Evolutionary conservation across 2,329 filamentous ascomycete species (phyloP), one percentile per base, ranked within the genome.

Genomic region (Cladobotryum protrusum): DNA sequence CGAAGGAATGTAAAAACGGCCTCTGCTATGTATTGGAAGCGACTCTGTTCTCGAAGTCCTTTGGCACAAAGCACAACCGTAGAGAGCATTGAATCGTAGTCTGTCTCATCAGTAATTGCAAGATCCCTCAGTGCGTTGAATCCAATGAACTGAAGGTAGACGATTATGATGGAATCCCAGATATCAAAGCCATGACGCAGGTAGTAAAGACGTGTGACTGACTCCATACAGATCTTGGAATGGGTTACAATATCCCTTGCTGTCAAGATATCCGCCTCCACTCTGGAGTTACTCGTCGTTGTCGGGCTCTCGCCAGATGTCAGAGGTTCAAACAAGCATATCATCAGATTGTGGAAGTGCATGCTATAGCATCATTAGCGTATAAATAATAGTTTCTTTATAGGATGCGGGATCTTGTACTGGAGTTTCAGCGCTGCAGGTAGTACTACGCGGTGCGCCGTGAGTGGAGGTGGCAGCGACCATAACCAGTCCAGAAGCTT

Each of bases 151-250:
- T 29, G 24, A 29, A 29, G 24, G 11, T 29, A 29, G 24, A 29
- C 24, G 4, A 29, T 29, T 29, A 70, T 4, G 17, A 48, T 37
- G 3, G 33, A 9, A 11, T 51, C 49, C 34, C 33, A 39, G n/a
- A 32, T 35, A 32, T 65, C 63, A 42, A 56, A 59, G 7, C 57
- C 54, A 13, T 60, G 54, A 8, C 58, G 57, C 5, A 60, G 52
- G 17, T 58, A 58, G 39, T 60, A 59, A 7, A 60, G 47, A 3
- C 58, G 53, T 7, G 58, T n/a, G 3, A 60, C 29, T 1, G 57
- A 58, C 13, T 58, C 47, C 29, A 54, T 35, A n/a, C 33, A 45
- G 12, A 17, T 39, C 41, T 18, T 15, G 17, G 33, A 15, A 40
- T 43, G 33, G 20, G 15, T 32, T 32, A 18, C 19, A 33, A 34